These are phyloP conservation scores for Nymphaea colorata DNA, from an alignment of 164 flowering plant species.

Conservation along the genomic window DNA sequence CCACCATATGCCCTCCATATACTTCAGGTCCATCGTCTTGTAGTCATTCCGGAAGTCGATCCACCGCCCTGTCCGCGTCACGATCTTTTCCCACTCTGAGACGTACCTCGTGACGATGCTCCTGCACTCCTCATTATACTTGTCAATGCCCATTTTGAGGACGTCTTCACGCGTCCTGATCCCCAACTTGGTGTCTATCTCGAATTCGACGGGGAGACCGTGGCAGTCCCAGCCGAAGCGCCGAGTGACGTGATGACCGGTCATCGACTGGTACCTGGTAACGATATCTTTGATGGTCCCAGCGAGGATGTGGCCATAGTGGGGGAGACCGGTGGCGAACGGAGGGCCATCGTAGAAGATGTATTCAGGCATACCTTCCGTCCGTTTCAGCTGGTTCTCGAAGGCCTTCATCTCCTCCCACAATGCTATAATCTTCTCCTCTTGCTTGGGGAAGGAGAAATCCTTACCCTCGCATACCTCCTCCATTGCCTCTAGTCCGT, in stretches of 20 bases:
- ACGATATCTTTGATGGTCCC: constrained; percentile 98
- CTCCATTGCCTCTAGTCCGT: constrained; percentile 32
- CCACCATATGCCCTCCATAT: constrained; percentile 96
- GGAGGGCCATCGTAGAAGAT: constrained; percentile 98
- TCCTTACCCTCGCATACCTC: constrained; percentile 86
- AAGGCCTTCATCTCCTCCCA: constrained; percentile 75
- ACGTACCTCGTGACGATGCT: constrained; percentile 83
- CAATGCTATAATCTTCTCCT: constrained; percentile 36
- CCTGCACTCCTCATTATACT: constrained; percentile 86
- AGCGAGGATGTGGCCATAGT: constrained; percentile 93
- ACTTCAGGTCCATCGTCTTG: constrained; percentile 83
- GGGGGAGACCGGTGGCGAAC: constrained; percentile 96
- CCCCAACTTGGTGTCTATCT: constrained; percentile 73
- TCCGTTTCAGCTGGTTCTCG: constrained; percentile 54
- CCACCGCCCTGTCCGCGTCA: constrained; percentile 80
- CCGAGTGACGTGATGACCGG: constrained; percentile 87
- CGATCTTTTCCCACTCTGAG: constrained; percentile 82
- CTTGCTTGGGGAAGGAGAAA: constrained; percentile 68
- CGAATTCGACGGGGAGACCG: constrained; percentile 82
- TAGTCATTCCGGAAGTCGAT: constrained; percentile 88
- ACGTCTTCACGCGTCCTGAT: constrained; percentile 61
- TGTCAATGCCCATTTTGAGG: constrained; percentile 63
- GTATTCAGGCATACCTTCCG: constrained; percentile 59
- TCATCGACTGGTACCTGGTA: constrained; percentile 61
- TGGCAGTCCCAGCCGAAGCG: constrained; percentile 99